Conservation (phyloP, 2,329 filamentous ascomycete genomes). For the Corynespora cassiicola region DNA sequence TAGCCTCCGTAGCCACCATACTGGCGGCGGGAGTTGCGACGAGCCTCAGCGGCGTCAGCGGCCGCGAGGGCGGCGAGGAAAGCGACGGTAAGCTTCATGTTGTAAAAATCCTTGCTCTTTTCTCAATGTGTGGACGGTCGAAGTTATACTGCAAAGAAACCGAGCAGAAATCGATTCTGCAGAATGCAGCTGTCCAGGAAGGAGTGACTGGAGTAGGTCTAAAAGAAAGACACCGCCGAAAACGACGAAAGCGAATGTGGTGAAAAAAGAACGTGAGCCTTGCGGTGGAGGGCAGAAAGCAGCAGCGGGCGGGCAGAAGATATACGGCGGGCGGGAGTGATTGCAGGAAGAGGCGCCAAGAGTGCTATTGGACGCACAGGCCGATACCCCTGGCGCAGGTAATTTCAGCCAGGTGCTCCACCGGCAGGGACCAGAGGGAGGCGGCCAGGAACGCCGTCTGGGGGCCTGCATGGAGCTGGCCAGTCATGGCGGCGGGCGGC, state of each 20-base stretch:
- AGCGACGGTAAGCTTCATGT: conserved; percentile 41
- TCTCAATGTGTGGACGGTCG: conserved; percentile 17
- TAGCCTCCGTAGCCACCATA: conserved; percentile 26
- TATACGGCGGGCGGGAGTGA: conserved; percentile 40
- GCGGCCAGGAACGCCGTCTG: conserved; percentile 12
- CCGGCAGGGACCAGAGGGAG: conserved; percentile 33
- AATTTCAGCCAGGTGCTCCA: conserved; percentile 42
- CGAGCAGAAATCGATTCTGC: conserved; percentile 40
- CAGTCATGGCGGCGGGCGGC: conserved; percentile 25
- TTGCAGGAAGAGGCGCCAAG: conserved; percentile 38
- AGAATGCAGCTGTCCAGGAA: conserved; percentile 37
- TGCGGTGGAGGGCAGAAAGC: conserved; percentile 36
- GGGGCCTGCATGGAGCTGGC: conserved; percentile 21
- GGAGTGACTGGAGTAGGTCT: conserved; percentile 44
- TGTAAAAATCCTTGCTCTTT: conserved; percentile 35
- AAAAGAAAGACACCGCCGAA: conserved; percentile 43
- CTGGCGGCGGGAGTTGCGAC: conserved; percentile 35
- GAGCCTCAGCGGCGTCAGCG: conserved; percentile 35
- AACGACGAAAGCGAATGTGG: conserved; percentile 42
- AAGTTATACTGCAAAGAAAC: conserved; percentile 29
- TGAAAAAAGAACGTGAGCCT: conserved; percentile 40
- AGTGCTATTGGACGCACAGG: conserved; percentile 21
- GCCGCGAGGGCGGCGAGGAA: conserved; percentile 39
- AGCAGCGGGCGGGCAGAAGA: conserved; percentile 15
- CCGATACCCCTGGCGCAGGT: conserved; percentile 40